Percentiles rank a stretch among this genome's conserved stretches.
phyloP scores from a whole-genome alignment of 2,329 filamentous ascomycete species.

The Ceratocystis variospora region DNA sequence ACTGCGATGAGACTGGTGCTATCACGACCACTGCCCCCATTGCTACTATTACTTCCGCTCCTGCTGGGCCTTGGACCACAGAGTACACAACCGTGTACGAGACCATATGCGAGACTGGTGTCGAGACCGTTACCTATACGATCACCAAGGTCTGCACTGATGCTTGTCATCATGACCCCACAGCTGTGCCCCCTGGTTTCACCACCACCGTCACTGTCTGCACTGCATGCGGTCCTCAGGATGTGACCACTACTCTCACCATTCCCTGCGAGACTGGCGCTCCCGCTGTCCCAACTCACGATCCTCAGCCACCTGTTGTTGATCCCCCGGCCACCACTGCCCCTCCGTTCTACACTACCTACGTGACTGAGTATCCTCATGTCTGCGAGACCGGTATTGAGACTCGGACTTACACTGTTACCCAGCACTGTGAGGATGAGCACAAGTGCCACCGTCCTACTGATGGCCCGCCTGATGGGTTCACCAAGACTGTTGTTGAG shows the following conservation, averaged over 20 bases:
- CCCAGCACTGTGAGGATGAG: conserved; percentile 14
- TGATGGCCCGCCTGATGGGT: conserved; percentile 15
- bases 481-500: conserved; percentile 16
- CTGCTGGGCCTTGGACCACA: conserved; percentile 2
- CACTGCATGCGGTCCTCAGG: conserved; percentile 2
- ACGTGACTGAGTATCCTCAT: conserved; percentile 15
- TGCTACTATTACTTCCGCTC: background rate
- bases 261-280: conserved; percentile 12
- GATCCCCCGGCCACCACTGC: background rate
- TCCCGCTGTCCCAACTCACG: background rate
- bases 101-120: conserved; percentile 13
- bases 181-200: conserved; percentile 17
- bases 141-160: conserved; percentile 18
- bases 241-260: conserved; percentile 9
- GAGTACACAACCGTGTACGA: conserved; percentile 19
- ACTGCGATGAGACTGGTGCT: background rate
- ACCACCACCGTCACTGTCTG: conserved; percentile 15
- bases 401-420: conserved; percentile 19
- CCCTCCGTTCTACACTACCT: conserved; percentile 11
- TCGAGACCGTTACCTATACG: conserved; percentile 18
- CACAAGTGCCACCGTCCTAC: conserved; percentile 14
- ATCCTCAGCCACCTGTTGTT: background rate
- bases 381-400: conserved; percentile 17
- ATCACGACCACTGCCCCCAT: background rate
- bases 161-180: conserved; percentile 6